Percentiles rank a stretch among this genome's conserved stretches.
These are phyloP conservation scores for Mucor indicus DNA, from an alignment of 371 early-diverging fungal species.

Conservation along the genomic window DNA sequence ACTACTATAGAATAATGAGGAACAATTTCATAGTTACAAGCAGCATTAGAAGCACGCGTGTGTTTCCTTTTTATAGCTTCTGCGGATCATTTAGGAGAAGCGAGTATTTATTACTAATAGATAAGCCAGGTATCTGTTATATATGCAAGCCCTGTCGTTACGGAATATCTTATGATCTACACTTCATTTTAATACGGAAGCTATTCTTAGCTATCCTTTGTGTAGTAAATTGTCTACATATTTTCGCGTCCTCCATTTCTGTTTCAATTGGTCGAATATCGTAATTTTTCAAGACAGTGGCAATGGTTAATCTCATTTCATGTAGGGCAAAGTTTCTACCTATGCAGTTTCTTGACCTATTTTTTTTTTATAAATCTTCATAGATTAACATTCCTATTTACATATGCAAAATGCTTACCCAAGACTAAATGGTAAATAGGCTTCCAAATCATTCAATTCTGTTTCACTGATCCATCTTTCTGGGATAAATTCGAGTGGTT, in stretches of 20 bases:
- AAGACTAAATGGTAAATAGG: constrained; percentile 40
- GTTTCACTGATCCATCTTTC: constrained; percentile 32
- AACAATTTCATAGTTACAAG: too few relatives aligned
- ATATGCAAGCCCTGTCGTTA: too few relatives aligned
- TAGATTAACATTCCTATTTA: too few relatives aligned
- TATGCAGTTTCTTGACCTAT: constrained; percentile 45
- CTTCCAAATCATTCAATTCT: constrained; percentile 21
- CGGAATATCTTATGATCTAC: too few relatives aligned
- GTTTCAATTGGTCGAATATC: constrained; percentile 23
- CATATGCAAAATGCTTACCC: constrained; percentile 31
- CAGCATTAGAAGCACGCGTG: too few relatives aligned
- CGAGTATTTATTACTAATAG: too few relatives aligned
- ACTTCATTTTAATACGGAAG: constrained; percentile 23
- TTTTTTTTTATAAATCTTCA: too few relatives aligned
- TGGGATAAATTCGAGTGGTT: constrained; percentile 23
- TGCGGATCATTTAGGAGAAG: too few relatives aligned
- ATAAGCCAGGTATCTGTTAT: too few relatives aligned
- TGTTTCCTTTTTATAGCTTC: too few relatives aligned
- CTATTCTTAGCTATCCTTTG: constrained; percentile 21
- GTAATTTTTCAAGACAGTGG: constrained; percentile 29
- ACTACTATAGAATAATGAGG: too few relatives aligned
- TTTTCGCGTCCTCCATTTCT: constrained; percentile 24
- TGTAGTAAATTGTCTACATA: constrained; percentile 24
- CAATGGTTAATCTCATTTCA: constrained; percentile 44
- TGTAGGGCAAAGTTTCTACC: constrained; percentile 50